These are phyloP conservation scores for Mycena pura DNA, from an alignment of 768 basidiomycete species.

Conservation along the genomic window DNA sequence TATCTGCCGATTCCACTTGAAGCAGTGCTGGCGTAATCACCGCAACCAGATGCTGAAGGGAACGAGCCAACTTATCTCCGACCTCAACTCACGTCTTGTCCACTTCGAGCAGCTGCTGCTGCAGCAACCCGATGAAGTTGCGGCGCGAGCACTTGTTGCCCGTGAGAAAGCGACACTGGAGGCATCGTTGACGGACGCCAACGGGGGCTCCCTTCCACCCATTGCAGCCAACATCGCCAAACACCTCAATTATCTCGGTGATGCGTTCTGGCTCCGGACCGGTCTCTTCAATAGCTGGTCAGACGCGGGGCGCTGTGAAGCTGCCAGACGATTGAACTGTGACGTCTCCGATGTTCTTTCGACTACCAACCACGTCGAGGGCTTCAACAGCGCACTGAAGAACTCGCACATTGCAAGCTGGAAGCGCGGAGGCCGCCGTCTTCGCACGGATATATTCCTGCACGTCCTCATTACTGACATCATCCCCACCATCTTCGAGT, in stretches of 20 bases:
- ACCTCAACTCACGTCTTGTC: constrained; percentile 5
- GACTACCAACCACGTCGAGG: constrained; percentile 49
- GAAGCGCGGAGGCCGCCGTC: constrained; percentile 35
- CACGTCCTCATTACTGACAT: constrained; percentile 21
- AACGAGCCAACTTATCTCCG: not conserved
- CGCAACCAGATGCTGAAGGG: not conserved
- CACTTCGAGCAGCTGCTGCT: too few species aligned
- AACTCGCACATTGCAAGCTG: constrained; percentile 33
- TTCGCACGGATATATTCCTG: constrained; percentile 33
- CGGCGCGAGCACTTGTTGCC: too few species aligned
- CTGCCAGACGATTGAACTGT: constrained; percentile 29
- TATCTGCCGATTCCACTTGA: not conserved
- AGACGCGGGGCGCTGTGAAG: constrained; percentile 29
- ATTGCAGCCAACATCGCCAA: not conserved
- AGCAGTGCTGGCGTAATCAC: not conserved
- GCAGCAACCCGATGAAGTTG: too few species aligned
- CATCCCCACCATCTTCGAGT: constrained; percentile 27
- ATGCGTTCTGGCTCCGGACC: constrained; percentile 33
- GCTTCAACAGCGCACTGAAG: constrained; percentile 45
- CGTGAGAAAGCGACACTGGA: not conserved
- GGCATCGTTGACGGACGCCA: not conserved
- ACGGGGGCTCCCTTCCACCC: not conserved
- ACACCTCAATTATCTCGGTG: constrained; percentile 32
- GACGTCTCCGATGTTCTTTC: constrained; percentile 37
- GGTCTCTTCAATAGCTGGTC: constrained; percentile 44